These are phyloP conservation scores for Ogataea henricii DNA, from an alignment of 805 yeast genomes.

Conservation along the genomic window DNA sequence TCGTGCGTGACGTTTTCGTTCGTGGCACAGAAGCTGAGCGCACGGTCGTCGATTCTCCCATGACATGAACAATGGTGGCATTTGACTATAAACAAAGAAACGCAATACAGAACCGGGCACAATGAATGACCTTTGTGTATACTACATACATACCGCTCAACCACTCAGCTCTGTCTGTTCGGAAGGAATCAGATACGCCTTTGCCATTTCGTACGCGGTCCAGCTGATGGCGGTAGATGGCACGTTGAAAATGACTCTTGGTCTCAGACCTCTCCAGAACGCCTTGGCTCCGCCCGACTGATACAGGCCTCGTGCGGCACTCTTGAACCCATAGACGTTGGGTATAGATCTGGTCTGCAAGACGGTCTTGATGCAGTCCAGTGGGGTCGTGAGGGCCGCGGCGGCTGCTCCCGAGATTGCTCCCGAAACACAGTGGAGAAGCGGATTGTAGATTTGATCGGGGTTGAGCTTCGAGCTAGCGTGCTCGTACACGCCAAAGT, in stretches of 20 bases:
- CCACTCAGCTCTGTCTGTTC: not conserved
- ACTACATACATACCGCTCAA: not conserved
- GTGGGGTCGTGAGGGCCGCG: constrained; percentile 92
- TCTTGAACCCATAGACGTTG: constrained; percentile 62
- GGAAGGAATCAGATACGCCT: constrained; percentile 53
- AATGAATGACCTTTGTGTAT: not conserved
- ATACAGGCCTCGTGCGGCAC: constrained; percentile 72
- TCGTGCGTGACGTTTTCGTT: constrained; percentile 80
- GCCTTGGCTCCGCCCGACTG: constrained; percentile 61
- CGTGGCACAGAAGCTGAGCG: constrained; percentile 59
- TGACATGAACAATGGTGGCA: constrained; percentile 6
- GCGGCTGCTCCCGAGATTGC: constrained; percentile 94
- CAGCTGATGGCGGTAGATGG: constrained; percentile 97
- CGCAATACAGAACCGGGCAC: constrained; percentile 1
- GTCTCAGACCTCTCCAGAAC: constrained; percentile 82
- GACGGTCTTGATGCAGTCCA: constrained; percentile 90
- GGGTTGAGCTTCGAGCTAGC: constrained; percentile 82
- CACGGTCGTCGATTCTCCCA: constrained; percentile 15
- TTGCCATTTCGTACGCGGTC: constrained; percentile 98
- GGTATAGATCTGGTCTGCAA: constrained; percentile 77
- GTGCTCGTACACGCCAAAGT: constrained; percentile 90
- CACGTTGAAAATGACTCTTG: constrained; percentile 88
- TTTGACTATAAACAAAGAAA: constrained; percentile 10
- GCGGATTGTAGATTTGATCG: constrained; percentile 74
- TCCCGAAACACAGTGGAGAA: constrained; percentile 89